Evolutionary conservation across 305 asterid genomes (phyloP).

Genomic region (Rubia tinctorum): DNA sequence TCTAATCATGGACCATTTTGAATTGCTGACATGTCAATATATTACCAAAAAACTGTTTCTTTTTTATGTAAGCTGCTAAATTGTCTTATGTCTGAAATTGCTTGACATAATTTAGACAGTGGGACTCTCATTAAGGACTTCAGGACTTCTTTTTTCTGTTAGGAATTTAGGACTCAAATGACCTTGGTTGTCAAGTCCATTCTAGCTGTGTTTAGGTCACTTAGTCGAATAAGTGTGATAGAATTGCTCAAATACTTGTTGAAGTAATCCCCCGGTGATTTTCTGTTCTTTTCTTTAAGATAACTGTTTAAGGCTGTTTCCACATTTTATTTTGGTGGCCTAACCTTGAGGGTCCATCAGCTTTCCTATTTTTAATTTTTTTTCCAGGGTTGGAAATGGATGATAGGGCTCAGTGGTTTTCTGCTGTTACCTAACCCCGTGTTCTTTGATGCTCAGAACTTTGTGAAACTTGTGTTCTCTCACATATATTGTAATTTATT

Average conservation of each 20-base stretch:
- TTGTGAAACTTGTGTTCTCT: conserved; percentile 1
- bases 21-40: neutral
- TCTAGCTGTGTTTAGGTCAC: conserved; percentile 7
- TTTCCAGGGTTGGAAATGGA: neutral
- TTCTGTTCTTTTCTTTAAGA: neutral
- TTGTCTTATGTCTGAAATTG: neutral
- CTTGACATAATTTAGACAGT: neutral
- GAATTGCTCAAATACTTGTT: neutral
- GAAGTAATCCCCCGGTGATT: neutral
- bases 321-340: neutral
- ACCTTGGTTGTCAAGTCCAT: neutral
- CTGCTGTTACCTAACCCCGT: neutral
- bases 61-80: neutral
- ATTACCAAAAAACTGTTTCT: neutral
- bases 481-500: neutral
- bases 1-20: conserved; percentile 7
- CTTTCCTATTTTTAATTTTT: neutral
- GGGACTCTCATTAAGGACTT: neutral
- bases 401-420: neutral
- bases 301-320: neutral
- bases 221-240: neutral
- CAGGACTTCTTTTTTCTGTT: neutral
- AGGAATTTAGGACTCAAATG: neutral
- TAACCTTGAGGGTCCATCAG: neutral
- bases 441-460: conserved; percentile 5